Base-by-base conservation (phyloP, 306 rosid species). In the Inga leiocalycina region DNA sequence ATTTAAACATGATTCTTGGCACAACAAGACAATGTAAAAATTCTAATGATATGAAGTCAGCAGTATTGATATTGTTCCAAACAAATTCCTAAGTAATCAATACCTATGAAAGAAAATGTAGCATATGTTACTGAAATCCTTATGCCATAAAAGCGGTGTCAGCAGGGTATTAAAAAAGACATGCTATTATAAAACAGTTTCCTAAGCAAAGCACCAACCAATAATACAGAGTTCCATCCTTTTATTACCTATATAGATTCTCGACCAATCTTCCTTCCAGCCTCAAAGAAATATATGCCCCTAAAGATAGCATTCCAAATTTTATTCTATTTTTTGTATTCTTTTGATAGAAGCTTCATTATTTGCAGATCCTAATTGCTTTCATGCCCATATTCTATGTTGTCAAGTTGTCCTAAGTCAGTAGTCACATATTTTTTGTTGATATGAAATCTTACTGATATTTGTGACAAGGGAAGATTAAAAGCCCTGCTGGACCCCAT, bases 391-490 rank as follows among this genome's bases (percentile, higher is more conserved):
- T n/a, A n/a, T n/a, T n/a, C n/a, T n/a, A n/a, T n/a, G n/a, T n/a
- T n/a, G n/a, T n/a, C n/a, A n/a, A n/a, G n/a, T n/a, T n/a, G n/a
- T n/a, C n/a, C n/a, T n/a, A n/a, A n/a, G n/a, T n/a, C n/a, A n/a
- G n/a, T n/a, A n/a, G n/a, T n/a, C n/a, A n/a, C n/a, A n/a, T n/a
- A n/a, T n/a, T n/a, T n/a, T n/a, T n/a, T n/a, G 52, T 20, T 11
- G 9, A 35, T 19, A 35, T 10, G 0, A 11, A 30, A 35, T 54
- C 52, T 19, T 19, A 75, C 34, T 16, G 71, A 4, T 43, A 62
- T 32, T 39, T 37, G 79, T 59, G 59, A 57, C 43, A 45, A 43
- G 43, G 73, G 56, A 71, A 71, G 56, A 71, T 22, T n/a, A 71
- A 14, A 44, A 46, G 34, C 22, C 49, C 74, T 41, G 41, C 71